Base-by-base conservation (phyloP, 1,284 basidiomycete genomes). In the Gymnopus androsaceus region DNA sequence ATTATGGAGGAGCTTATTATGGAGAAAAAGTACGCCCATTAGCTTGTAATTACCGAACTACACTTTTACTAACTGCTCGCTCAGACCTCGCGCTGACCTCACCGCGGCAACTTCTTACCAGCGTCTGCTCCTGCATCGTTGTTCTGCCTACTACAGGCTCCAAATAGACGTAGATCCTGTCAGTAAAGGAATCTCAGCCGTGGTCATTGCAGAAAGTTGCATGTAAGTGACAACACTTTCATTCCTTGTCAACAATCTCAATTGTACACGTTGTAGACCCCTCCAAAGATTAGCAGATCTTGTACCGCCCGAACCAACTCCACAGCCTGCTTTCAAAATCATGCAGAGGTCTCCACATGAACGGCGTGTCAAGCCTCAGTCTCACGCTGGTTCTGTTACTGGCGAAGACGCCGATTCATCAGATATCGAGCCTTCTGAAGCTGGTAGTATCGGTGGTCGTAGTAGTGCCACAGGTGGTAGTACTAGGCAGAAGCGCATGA, bases 321-420 rank as follows among this genome's bases (percentile, higher is more conserved):
- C 82, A 0, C 85, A 85, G 40, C 89, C 87, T 19, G 79, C 89
- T 9, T 88, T 92, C 68, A 88, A 92, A 77, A 92, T 92, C 63
- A 92, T 92, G 90, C 83, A 84, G 36, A 80, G 90, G 63, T 73
- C 75, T 33, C 69, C 67, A 4, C 68, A 70, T 27, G 82, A 85
- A 58, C 81, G 82, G 46, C 74, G 75, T 30, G 72, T 74, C 15
- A 83, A 82, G 64, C 69, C 83, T 6, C 75, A 78, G 55, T 88
- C 87, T 3, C 83, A 84, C 61, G 74, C 85, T 14, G 82, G 82
- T 31, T 90, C 88, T 3, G 80, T 85, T 3, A 76, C 80, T 1
- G 87, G 85, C 2, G 88, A 90, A 63, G 88, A 90, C 56, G 81
- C 75, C 40, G 89, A 90, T 62, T 72, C 83, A 15, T 91, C 88